Conservation (phyloP, 2,329 filamentous ascomycete genomes). For the Hypoxylon sp. region DNA sequence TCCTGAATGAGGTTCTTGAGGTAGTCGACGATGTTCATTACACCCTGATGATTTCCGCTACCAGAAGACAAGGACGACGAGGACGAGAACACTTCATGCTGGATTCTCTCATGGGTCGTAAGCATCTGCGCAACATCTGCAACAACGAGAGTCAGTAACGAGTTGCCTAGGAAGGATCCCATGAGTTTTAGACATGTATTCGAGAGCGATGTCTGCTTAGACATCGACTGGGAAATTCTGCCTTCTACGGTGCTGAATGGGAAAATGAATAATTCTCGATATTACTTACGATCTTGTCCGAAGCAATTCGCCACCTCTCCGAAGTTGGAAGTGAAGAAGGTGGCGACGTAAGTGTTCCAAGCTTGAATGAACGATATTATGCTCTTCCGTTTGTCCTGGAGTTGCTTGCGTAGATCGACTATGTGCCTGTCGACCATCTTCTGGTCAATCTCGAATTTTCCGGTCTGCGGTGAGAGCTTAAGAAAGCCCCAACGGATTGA, state of each 20-base stretch:
- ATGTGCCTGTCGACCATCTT: slow-evolving; percentile 70
- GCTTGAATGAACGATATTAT: slow-evolving; percentile 61
- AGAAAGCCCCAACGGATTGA: slow-evolving; percentile 69
- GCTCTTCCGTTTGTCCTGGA: slow-evolving; percentile 65
- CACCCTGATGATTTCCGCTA: slow-evolving; percentile 32
- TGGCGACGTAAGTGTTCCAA: slow-evolving; percentile 66
- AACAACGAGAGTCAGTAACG: neutral
- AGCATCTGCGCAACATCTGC: slow-evolving; percentile 65
- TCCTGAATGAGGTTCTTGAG: slow-evolving; percentile 65
- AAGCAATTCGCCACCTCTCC: slow-evolving; percentile 66
- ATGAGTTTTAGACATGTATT: neutral
- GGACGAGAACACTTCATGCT: slow-evolving; percentile 61
- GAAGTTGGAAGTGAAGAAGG: slow-evolving; percentile 67
- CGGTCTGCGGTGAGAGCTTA: slow-evolving; percentile 63
- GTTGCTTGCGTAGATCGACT: slow-evolving; percentile 69
- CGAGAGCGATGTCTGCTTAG: neutral
- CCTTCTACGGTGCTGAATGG: neutral
- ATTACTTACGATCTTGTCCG: slow-evolving; percentile 55
- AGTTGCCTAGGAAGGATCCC: neutral
- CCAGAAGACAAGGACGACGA: slow-evolving; percentile 44
- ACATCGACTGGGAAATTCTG: neutral
- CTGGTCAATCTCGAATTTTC: slow-evolving; percentile 72
- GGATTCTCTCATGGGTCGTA: slow-evolving; percentile 62
- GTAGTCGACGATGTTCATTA: slow-evolving; percentile 65
- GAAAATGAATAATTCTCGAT: neutral